phyloP scores from a whole-genome alignment of 2,329 filamentous ascomycete genomes.

The Xylaria sp. region DNA sequence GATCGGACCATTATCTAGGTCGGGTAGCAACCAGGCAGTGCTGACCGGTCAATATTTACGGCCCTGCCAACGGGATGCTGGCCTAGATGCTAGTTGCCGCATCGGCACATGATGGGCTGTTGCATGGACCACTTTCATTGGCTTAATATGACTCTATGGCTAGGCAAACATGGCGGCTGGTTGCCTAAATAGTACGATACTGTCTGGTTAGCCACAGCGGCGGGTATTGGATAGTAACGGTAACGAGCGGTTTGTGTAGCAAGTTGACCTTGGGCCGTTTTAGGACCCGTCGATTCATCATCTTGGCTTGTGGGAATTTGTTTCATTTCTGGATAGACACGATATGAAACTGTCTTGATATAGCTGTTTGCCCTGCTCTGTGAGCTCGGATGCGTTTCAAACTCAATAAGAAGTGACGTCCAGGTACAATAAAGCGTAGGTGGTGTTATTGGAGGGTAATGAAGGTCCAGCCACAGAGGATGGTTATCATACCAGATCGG shows the following conservation, averaged over 20 bases:
- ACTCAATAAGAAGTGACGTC: too few species aligned
- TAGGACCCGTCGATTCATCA: background rate
- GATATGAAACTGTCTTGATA: too few species aligned
- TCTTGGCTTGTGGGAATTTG: background rate
- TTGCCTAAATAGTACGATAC: background rate
- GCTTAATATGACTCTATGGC: conserved; percentile 6
- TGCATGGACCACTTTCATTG: background rate
- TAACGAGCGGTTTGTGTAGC: background rate
- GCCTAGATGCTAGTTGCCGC: background rate
- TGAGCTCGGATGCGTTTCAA: too few species aligned
- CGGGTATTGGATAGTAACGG: background rate
- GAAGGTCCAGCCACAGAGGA: background rate
- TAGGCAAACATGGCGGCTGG: conserved; percentile 7
- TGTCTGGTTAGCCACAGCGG: background rate
- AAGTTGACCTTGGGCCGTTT: background rate
- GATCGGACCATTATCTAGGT: too few species aligned
- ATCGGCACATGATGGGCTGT: conserved; percentile 11
- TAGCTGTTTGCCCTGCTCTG: too few species aligned
- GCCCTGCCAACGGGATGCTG: background rate
- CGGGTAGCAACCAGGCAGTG: too few species aligned
- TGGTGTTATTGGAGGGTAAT: background rate
- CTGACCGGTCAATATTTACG: too few species aligned
- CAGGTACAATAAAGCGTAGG: too few species aligned
- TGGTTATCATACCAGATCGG: background rate
- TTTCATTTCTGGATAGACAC: too few species aligned